phyloP scores from a whole-genome alignment of 495 filamentous ascomycete species.

The Aeminium ludgeri region DNA sequence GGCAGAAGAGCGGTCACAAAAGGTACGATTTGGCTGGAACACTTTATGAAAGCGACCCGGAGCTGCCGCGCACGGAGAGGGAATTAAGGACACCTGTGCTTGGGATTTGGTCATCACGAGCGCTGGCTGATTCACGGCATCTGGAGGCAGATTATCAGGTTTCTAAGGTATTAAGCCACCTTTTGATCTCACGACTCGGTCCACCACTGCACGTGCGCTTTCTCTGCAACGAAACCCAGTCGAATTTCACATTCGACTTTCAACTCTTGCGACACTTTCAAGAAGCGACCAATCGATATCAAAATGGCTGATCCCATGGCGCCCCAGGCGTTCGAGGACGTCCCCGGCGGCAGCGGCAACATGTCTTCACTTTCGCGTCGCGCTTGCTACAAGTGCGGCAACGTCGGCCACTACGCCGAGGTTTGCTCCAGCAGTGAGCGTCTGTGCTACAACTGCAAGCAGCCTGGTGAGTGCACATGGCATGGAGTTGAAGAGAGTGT shows the following conservation, averaged over 20 bases:
- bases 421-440: constrained; percentile 92
- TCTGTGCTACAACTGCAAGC: constrained; percentile 97
- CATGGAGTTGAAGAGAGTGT: neutral
- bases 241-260: too few species aligned
- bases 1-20: neutral
- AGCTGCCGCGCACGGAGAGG: too few species aligned
- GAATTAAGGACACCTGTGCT: too few species aligned
- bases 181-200: too few species aligned
- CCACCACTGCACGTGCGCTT: neutral
- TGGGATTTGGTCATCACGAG: too few species aligned
- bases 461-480: constrained; percentile 9
- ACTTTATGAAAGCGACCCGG: too few species aligned
- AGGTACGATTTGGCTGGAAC: neutral
- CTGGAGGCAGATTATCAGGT: neutral
- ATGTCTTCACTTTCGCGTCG: constrained; percentile 93
- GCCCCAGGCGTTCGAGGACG: constrained; percentile 3
- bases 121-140: too few species aligned
- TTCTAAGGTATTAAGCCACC: neutral
- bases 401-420: constrained; percentile 98
- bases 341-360: constrained; percentile 5
- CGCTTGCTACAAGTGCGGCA: constrained; percentile 99
- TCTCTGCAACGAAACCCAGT: neutral
- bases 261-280: too few species aligned
- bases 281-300: neutral
- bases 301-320: constrained; percentile 1